A percentile compares a stretch with the other conserved stretches of the same genome.
These are phyloP conservation scores for Morella rubra DNA, from an alignment of 306 rosid species.

Conservation along the genomic window DNA sequence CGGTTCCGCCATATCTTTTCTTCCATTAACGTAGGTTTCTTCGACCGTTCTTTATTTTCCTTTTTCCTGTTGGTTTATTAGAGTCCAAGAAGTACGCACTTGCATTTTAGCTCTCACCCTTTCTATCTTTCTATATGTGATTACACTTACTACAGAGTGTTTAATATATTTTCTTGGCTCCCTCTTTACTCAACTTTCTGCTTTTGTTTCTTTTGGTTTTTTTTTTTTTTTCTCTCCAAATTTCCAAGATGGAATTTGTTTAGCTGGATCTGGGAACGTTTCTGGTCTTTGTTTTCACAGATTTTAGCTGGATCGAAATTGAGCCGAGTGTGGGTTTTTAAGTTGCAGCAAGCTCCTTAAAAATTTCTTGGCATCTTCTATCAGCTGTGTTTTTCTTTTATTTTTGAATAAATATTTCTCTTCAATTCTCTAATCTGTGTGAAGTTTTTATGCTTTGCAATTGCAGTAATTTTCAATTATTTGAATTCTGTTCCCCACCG, in stretches of 20 bases:
- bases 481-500: background rate
- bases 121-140: too few relatives aligned
- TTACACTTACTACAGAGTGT: too few relatives aligned
- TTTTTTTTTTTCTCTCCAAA: background rate
- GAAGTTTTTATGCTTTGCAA: background rate
- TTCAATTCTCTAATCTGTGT: too few relatives aligned
- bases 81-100: too few relatives aligned
- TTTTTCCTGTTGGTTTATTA: too few relatives aligned
- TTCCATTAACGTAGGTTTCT: constrained; percentile 4
- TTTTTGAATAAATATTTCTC: too few relatives aligned
- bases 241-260: background rate
- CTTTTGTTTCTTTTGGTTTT: background rate
- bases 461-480: background rate
- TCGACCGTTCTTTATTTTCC: background rate
- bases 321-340: background rate
- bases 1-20: background rate
- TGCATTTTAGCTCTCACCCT: too few relatives aligned
- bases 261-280: background rate
- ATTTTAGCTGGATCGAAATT: background rate
- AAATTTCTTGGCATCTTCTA: background rate
- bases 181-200: background rate
- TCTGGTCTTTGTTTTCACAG: too few relatives aligned
- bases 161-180: background rate
- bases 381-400: background rate
- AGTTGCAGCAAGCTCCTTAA: background rate